phyloP scores from a whole-genome alignment of 371 early-diverging fungal species.

The Apophysomyces ossiformis region DNA sequence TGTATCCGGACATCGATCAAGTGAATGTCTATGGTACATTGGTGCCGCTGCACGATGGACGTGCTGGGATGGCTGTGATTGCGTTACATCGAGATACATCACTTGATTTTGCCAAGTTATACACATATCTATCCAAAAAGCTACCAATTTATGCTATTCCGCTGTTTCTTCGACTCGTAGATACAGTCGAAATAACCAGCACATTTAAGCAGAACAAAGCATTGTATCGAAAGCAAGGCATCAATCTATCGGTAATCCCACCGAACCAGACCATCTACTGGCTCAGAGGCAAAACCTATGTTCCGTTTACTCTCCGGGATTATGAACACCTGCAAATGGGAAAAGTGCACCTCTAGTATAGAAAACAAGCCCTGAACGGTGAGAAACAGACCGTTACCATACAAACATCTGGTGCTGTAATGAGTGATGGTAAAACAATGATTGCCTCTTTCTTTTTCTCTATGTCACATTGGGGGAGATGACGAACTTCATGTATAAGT shows the following conservation, averaged over 20 bases:
- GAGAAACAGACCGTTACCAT: too few relatives aligned
- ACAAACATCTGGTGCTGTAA: too few relatives aligned
- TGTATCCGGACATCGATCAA: slow-evolving; percentile 62
- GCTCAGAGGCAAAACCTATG: slow-evolving; percentile 49
- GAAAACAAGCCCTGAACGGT: too few relatives aligned
- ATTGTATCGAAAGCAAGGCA: slow-evolving; percentile 51
- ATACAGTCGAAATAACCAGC: slow-evolving; percentile 53
- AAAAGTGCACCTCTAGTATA: slow-evolving; percentile 23
- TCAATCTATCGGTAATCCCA: slow-evolving; percentile 31
- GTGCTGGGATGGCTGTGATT: slow-evolving; percentile 79
- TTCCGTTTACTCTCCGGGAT: slow-evolving; percentile 47
- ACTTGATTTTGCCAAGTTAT: too few relatives aligned
- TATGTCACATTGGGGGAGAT: too few relatives aligned
- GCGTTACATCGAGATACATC: slow-evolving; percentile 25
- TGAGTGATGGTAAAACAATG: too few relatives aligned
- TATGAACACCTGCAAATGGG: slow-evolving; percentile 16
- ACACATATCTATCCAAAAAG: slow-evolving; percentile 18
- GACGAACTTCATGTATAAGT: too few relatives aligned
- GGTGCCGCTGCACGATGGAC: slow-evolving; percentile 56
- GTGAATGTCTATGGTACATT: slow-evolving; percentile 67
- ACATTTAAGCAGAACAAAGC: slow-evolving; percentile 65
- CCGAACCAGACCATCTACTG: slow-evolving; percentile 44
- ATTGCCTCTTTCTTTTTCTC: too few relatives aligned
- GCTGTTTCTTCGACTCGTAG: slow-evolving; percentile 57
- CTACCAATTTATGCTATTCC: slow-evolving; percentile 70